Conservation (phyloP, 106 monocot genomes). For the Narthecium ossifragum region DNA sequence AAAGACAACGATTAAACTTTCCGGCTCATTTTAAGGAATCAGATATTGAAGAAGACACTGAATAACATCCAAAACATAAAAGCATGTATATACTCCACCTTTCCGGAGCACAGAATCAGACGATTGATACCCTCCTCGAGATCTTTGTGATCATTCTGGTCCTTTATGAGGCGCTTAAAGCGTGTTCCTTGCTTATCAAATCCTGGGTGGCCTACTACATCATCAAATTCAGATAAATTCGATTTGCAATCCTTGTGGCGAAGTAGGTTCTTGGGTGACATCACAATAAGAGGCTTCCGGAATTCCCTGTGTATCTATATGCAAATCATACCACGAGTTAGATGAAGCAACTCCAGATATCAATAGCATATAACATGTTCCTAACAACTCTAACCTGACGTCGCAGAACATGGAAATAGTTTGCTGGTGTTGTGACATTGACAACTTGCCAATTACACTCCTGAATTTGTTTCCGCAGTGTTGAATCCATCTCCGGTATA, state of each 20-base stretch:
- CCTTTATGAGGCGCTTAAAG: constrained; percentile 96
- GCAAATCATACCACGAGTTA: constrained; percentile 4
- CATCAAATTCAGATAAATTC: constrained; percentile 92
- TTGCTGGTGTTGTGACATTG: constrained; percentile 95
- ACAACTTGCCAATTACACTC: constrained; percentile 99
- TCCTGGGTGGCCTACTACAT: constrained; percentile 82
- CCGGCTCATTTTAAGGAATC: neutral
- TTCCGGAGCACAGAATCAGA: constrained; percentile 86
- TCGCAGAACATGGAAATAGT: constrained; percentile 95
- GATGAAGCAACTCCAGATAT: neutral
- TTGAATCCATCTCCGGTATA: constrained; percentile 98
- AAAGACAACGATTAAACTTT: neutral
- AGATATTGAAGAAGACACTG: neutral
- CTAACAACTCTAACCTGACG: constrained; percentile 62
- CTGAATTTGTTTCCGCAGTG: constrained; percentile 91
- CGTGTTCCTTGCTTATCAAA: constrained; percentile 99
- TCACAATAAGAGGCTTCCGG: constrained; percentile 90
- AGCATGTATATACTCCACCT: constrained; percentile 39
- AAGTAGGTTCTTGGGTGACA: constrained; percentile 89
- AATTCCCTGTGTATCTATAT: constrained; percentile 92
- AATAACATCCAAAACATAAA: neutral
- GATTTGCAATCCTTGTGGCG: constrained; percentile 97
- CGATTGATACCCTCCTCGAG: constrained; percentile 87
- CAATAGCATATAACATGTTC: neutral
- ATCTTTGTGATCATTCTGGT: constrained; percentile 70